Base-by-base conservation (phyloP, 169 alveolate species). In the Eimeria tenella region DNA sequence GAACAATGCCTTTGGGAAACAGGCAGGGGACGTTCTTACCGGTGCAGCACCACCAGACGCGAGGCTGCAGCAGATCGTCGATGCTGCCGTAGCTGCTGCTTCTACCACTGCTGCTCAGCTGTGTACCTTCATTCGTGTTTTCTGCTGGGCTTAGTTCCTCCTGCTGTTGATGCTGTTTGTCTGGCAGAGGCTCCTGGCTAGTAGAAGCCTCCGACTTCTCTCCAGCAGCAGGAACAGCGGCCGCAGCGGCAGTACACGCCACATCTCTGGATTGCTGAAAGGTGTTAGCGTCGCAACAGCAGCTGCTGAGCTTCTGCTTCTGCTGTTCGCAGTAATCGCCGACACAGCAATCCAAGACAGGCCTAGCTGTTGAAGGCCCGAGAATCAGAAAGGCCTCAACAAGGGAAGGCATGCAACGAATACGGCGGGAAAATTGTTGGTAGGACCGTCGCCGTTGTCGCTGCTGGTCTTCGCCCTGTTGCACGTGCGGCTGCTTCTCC, bases 21-120 rank as follows among this genome's bases (percentile, higher is more conserved):
- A 10, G 23, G 58, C 70, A 81, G 17, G 89, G 89, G 19, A 65
- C 74, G 8, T 56, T 56, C 73, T 58, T 81, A 73, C 89, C 52
- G 1, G 89, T 56, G 89, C 89, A 81, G 74, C 89, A 81, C 89
- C 89, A 81, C 74, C 70, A 58, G 60, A 81, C 73, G n/a, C 60
- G 89, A 13, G 89, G 89, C 74, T 81, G 89, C 17, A 81, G 15
- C 70, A 81, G 74, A 53, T 58, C 73, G 42, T 65, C 53, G 49
- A n/a, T 79, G 88, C 52, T 53, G 70, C 71, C 25, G 73, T 56
- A 6, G 23, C 4, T 56, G 58, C 73, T 81, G 58, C 74, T 81
- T 56, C 56, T 81, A 25, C 89, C 55, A 71, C 21, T 56, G 89
- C 74, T 81, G 65, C 52, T 75, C 19, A n/a, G 65, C 42, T 49